Evolutionary conservation across 306 rosid species (phyloP), one percentile per base, ranked within the genome.

Genomic region (Rubus idaeus): DNA sequence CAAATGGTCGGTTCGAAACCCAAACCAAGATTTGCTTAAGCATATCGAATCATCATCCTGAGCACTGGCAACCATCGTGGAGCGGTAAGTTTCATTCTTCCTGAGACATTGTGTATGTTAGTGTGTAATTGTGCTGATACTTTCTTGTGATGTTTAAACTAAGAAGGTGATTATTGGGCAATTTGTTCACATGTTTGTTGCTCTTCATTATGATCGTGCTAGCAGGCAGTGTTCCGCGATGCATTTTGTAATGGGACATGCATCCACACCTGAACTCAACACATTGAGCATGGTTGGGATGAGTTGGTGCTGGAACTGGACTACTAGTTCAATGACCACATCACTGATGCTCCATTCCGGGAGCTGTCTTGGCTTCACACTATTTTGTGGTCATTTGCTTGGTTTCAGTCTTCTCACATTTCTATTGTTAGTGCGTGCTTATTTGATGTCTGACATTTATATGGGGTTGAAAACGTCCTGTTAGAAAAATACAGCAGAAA

Each of bases 21-120:
- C 99, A 92, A 69, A 92, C 97, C 21, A 95, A 92, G 89, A 95
- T 95, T 84, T 95, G 99, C 82, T 90, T 95, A 75, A 92, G 97
- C 96, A 95, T 95, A 77, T 95, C 98, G 3, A 92, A 95, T 86
- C 95, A 94, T 80, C 98, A 94, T 70, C 98, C 98, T 12, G 98
- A 94, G 90, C 98, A 94, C 69, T 94, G 98, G 98, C 98, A 92
- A 71, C 98, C 98, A 4, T 95, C 98, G 39, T 95, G 97, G 98
- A 90, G 98, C 6, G 98, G 98, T 92, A 78, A 75, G 77, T 82
- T 62, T 4, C 64, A 30, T 11, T 26, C 62, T 56, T 72, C 51
- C 20, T 35, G 44, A 30, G 14, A 4, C 30, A 10, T 41, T 5
- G 21, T 8, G 65, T 23, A 23, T 76, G 39, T 37, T 61, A 63